These are phyloP conservation scores for Aureobasidium mangrovei DNA, from an alignment of 2,329 filamentous ascomycete genomes.

Conservation along the genomic window DNA sequence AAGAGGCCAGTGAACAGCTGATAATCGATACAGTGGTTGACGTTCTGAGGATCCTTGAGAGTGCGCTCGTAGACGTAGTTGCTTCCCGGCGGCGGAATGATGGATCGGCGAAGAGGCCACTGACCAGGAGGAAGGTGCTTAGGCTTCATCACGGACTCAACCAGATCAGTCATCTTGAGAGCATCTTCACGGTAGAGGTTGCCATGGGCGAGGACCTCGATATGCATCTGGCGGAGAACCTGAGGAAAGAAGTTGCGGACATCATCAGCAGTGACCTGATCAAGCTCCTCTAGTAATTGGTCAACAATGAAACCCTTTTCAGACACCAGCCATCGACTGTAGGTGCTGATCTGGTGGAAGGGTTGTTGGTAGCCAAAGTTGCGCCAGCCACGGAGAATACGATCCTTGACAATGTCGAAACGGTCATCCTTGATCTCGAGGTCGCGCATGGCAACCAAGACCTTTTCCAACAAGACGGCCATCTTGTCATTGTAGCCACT, in stretches of 20 bases:
- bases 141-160: constrained; percentile 70
- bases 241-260: constrained; percentile 71
- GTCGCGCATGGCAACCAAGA: constrained; percentile 74
- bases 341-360: constrained; percentile 79
- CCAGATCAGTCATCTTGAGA: constrained; percentile 70
- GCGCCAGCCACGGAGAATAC: constrained; percentile 63
- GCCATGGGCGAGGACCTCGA: constrained; percentile 82
- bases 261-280: constrained; percentile 62
- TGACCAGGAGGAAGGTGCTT: constrained; percentile 65
- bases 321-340: constrained; percentile 67
- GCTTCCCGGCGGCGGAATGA: constrained; percentile 68
- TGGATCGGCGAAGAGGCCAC: constrained; percentile 67
- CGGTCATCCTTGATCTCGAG: constrained; percentile 77
- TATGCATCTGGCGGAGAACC: constrained; percentile 71
- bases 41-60: constrained; percentile 77
- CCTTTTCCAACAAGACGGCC: constrained; percentile 79
- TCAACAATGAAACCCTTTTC: constrained; percentile 73
- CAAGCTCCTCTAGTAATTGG: constrained; percentile 68
- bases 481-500: constrained; percentile 97
- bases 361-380: constrained; percentile 86
- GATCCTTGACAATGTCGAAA: constrained; percentile 86
- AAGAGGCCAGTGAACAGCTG: constrained; percentile 35
- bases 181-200: constrained; percentile 94
- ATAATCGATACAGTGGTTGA: constrained; percentile 51
- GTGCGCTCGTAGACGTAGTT: constrained; percentile 77